Conservation (phyloP, 257 asterid species). For the Parsonsia alboflavescens region DNA sequence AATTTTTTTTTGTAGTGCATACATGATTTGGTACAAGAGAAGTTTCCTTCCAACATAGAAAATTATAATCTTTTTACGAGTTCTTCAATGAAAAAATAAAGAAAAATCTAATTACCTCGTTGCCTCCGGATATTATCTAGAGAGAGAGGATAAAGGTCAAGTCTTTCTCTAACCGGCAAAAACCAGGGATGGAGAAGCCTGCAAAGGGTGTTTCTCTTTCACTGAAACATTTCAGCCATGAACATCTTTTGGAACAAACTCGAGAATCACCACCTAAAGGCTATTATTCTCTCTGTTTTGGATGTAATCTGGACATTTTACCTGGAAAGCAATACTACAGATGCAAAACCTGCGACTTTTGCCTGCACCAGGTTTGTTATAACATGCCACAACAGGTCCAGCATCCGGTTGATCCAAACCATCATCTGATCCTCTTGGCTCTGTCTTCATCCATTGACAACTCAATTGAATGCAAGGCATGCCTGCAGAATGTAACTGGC, state of each 20-base stretch:
- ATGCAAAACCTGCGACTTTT: slow-evolving; percentile 41
- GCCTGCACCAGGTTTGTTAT: slow-evolving; percentile 47
- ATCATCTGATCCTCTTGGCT: slow-evolving; percentile 31
- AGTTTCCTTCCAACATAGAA: background rate
- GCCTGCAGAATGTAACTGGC: slow-evolving; percentile 30
- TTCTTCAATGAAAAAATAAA: background rate
- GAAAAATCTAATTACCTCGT: background rate
- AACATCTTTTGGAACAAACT: slow-evolving; percentile 30
- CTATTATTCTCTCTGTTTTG: slow-evolving; percentile 24
- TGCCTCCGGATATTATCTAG: background rate
- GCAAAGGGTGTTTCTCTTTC: background rate
- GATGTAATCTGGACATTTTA: slow-evolving; percentile 35
- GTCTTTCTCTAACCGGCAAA: background rate
- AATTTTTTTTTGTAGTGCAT: background rate
- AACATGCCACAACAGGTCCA: slow-evolving; percentile 38
- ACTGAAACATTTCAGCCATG: slow-evolving; percentile 44
- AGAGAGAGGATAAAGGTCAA: background rate
- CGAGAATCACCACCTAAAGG: slow-evolving; percentile 8
- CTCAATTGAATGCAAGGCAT: slow-evolving; percentile 30
- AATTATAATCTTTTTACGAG: background rate
- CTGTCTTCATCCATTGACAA: slow-evolving; percentile 9
- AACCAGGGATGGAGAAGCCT: slow-evolving; percentile 28
- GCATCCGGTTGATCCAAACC: slow-evolving; percentile 43
- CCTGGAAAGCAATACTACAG: slow-evolving; percentile 30
- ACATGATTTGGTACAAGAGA: background rate